Evolutionary conservation across 2,329 filamentous ascomycete genomes (phyloP).

Genomic region (Cladobotryum protrusum): DNA sequence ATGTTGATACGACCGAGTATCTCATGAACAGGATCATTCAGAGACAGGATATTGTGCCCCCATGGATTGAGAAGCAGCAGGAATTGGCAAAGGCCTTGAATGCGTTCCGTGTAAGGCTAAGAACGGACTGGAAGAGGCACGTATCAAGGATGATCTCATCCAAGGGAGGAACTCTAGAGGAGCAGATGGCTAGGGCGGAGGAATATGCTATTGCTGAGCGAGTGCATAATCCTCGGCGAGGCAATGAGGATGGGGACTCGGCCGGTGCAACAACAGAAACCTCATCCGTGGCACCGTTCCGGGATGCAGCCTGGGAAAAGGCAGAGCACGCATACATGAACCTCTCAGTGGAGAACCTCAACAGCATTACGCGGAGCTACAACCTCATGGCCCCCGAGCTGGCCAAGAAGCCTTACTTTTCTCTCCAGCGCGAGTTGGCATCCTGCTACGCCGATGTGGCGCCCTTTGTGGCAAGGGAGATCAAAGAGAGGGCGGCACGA

Average conservation of each 20-base stretch:
- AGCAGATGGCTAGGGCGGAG: conserved; percentile 65
- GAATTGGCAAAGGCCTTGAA: conserved; percentile 66
- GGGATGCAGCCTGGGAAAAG: conserved; percentile 69
- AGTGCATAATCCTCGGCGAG: conserved; percentile 51
- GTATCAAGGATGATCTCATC: conserved; percentile 73
- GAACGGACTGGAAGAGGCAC: conserved; percentile 79
- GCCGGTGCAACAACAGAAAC: neutral
- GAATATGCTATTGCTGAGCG: conserved; percentile 71
- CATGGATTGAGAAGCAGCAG: conserved; percentile 99
- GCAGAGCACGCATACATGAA: conserved; percentile 69
- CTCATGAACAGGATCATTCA: conserved; percentile 99
- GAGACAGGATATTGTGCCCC: conserved; percentile 88
- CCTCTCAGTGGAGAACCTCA: conserved; percentile 71
- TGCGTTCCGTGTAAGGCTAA: conserved; percentile 66
- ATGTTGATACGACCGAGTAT: conserved; percentile 94
- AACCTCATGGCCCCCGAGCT: conserved; percentile 91
- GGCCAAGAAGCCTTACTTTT: conserved; percentile 89
- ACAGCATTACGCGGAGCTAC: conserved; percentile 75
- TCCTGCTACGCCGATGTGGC: conserved; percentile 83
- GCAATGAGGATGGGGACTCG: conserved; percentile 13
- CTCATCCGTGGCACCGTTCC: conserved; percentile 43
- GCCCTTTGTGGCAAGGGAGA: conserved; percentile 64
- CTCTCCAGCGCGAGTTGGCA: conserved; percentile 71
- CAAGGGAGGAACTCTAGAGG: conserved; percentile 65
- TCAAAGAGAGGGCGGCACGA: conserved; percentile 58